Evolutionary conservation across 306 rosid species (phyloP).

Genomic region (Cucurbita moschata): DNA sequence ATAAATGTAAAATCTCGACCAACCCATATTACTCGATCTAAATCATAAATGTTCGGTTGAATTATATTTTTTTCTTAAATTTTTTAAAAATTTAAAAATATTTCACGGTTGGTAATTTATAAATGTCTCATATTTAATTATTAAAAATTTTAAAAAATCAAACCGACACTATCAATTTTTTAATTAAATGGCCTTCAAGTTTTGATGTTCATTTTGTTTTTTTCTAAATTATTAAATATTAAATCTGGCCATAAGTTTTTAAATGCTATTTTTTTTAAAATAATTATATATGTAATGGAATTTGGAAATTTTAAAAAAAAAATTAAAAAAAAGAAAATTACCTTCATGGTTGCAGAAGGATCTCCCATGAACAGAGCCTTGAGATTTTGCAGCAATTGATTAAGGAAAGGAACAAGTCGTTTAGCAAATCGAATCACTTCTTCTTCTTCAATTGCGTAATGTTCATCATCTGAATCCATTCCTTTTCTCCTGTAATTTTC

Average conservation of each 20-base stretch:
- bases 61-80: too few relatives aligned
- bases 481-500: conserved; percentile 31
- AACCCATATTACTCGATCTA: too few relatives aligned
- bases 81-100: too few relatives aligned
- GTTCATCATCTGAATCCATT: conserved; percentile 28
- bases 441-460: conserved; percentile 52
- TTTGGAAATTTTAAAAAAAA: neutral
- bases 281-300: too few relatives aligned
- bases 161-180: neutral
- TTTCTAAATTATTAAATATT: neutral
- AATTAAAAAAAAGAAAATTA: conserved; percentile 4
- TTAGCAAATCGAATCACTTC: conserved; percentile 68
- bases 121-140: too few relatives aligned
- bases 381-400: conserved; percentile 53
- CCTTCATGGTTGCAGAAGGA: conserved; percentile 84
- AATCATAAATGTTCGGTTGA: too few relatives aligned
- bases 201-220: neutral
- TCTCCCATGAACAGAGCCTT: conserved; percentile 82
- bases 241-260: neutral
- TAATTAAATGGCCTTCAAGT: neutral
- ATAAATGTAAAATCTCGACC: too few relatives aligned
- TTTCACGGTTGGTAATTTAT: too few relatives aligned
- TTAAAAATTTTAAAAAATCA: too few relatives aligned
- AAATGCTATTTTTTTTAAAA: neutral
- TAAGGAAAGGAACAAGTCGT: conserved; percentile 60